Percentiles rank a stretch among this genome's conserved stretches.
Conservation (phyloP, 2,329 filamentous ascomycete genomes). For the Hymenoscyphus fructigenus region DNA sequence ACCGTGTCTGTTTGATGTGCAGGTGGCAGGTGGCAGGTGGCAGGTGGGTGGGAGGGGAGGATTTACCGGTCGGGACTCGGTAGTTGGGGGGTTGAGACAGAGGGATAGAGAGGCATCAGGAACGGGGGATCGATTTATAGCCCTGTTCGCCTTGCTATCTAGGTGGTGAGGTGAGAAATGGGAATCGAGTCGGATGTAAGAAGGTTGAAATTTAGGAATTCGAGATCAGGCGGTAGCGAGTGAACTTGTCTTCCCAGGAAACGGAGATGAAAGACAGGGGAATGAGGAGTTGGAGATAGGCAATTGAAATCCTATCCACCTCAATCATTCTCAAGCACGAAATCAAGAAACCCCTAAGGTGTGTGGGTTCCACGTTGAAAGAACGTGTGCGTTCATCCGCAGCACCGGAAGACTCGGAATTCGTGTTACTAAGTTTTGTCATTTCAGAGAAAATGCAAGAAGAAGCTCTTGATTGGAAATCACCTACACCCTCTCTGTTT, state of each 20-base stretch:
- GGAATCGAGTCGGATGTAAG: not conserved
- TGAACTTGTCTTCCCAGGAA: not conserved
- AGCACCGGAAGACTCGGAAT: not conserved
- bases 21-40: not conserved
- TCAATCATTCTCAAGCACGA: not conserved
- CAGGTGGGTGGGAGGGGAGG: not conserved
- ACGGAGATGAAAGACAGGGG: not conserved
- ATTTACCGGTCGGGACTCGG: not conserved
- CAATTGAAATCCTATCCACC: not conserved
- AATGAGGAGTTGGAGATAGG: not conserved
- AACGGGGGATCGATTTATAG: not conserved
- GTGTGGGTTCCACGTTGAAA: not conserved
- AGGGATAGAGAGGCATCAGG: not conserved
- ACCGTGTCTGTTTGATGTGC: not conserved
- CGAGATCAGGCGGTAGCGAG: not conserved
- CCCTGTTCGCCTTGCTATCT: not conserved
- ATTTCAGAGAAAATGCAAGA: not conserved
- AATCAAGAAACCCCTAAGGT: not conserved
- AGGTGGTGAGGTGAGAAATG: not conserved
- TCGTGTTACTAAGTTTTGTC: not conserved
- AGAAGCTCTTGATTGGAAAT: not conserved
- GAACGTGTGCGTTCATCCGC: not conserved
- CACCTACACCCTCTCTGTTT: not conserved
- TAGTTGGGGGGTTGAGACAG: not conserved
- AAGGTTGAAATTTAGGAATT: not conserved